Percentiles rank a stretch among this genome's conserved stretches.
These are phyloP conservation scores for Eimeria sp. DNA, from an alignment of 169 alveolate genomes.

Conservation along the genomic window DNA sequence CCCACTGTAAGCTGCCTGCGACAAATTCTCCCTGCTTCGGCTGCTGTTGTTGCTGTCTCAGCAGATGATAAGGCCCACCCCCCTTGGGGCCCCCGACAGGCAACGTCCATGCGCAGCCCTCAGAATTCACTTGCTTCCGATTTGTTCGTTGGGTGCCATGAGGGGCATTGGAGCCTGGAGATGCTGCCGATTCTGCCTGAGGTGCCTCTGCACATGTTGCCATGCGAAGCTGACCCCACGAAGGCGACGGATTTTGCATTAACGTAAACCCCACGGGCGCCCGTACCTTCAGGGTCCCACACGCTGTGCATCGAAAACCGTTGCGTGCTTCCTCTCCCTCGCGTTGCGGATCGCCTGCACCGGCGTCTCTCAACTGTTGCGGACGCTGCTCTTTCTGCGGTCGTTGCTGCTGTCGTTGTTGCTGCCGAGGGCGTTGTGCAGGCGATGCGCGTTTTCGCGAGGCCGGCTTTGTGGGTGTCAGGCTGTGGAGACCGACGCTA, in stretches of 20 bases:
- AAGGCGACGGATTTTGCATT: conserved; percentile 6
- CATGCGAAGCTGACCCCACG: conserved; percentile 66
- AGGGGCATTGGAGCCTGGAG: background rate
- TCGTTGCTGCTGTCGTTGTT: conserved; percentile 18
- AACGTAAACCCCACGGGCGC: conserved; percentile 50
- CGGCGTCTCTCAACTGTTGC: conserved; percentile 3
- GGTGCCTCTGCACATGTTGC: conserved; percentile 29
- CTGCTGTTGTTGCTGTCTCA: conserved; percentile 49
- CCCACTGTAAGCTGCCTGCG: conserved; percentile 67
- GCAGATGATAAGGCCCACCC: conserved; percentile 48
- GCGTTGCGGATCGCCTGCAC: background rate
- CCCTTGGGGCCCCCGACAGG: conserved; percentile 30
- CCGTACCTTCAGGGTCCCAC: conserved; percentile 33
- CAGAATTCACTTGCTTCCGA: conserved; percentile 16
- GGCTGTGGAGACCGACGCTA: conserved; percentile 40
- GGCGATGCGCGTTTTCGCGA: background rate
- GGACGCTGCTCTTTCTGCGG: conserved; percentile 24
- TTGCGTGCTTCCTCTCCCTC: conserved; percentile 35
- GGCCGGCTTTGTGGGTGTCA: conserved; percentile 11
- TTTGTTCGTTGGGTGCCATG: conserved; percentile 3
- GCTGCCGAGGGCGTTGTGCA: conserved; percentile 35
- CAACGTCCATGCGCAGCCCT: conserved; percentile 14
- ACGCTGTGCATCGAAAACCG: conserved; percentile 37
- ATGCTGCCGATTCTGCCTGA: conserved; percentile 37
- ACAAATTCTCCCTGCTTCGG: conserved; percentile 40